phyloP scores from a whole-genome alignment of 257 asterid genomes.

The Phtheirospermum japonicum region DNA sequence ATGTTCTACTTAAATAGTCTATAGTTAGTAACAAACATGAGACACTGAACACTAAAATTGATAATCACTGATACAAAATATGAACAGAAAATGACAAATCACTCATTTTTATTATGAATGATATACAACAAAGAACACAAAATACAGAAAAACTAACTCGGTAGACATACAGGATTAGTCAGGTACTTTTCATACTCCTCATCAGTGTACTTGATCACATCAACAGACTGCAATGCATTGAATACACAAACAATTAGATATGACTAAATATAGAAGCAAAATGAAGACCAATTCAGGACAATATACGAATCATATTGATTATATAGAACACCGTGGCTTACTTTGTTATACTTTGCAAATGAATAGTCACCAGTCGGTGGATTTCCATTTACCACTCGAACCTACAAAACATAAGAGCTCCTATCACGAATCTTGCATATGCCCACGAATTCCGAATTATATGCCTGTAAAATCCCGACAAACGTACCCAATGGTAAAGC shows the following conservation, averaged over 20 bases:
- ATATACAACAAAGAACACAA: conserved; percentile 5
- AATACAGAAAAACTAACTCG: conserved; percentile 11
- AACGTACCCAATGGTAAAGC: conserved; percentile 92
- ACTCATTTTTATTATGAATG: neutral
- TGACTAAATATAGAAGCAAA: conserved; percentile 5
- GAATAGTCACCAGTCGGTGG: conserved; percentile 94
- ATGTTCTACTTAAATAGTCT: neutral
- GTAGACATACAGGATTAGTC: conserved; percentile 62
- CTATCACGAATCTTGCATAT: conserved; percentile 8
- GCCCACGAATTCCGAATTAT: neutral
- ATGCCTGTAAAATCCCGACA: neutral
- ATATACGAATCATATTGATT: neutral
- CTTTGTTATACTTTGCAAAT: conserved; percentile 94
- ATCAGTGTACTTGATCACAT: conserved; percentile 80
- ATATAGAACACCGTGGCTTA: conserved; percentile 23
- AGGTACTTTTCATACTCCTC: conserved; percentile 93
- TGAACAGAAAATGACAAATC: too few relatives aligned
- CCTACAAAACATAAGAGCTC: conserved; percentile 47
- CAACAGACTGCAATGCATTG: conserved; percentile 69
- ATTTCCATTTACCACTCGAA: conserved; percentile 89
- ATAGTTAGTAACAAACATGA: neutral
- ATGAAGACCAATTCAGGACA: conserved; percentile 13
- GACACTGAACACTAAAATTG: neutral
- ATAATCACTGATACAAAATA: too few relatives aligned
- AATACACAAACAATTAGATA: conserved; percentile 23